A percentile compares a stretch with the other conserved stretches of the same genome.
Evolutionary conservation across 2,329 filamentous ascomycete species (phyloP).

Genomic region (Claviceps lovelessii): DNA sequence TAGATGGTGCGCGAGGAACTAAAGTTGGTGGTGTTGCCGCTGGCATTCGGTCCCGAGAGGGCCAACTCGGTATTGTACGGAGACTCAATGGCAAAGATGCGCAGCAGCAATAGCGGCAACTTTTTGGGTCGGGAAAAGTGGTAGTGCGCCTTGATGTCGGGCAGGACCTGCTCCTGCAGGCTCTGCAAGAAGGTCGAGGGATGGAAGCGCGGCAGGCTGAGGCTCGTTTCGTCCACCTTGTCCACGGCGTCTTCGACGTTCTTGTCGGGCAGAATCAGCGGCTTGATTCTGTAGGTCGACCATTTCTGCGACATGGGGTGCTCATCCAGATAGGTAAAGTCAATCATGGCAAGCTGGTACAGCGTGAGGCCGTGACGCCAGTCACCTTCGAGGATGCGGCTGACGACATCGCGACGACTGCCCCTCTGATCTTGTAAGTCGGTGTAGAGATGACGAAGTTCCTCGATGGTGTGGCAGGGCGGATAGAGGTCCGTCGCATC

Average conservation of each 20-base stretch:
- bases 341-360: constrained; percentile 56
- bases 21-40: constrained; percentile 28
- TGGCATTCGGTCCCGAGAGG: constrained; percentile 19
- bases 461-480: constrained; percentile 47
- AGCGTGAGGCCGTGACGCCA: constrained; percentile 51
- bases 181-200: constrained; percentile 66
- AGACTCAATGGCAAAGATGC: constrained; percentile 66
- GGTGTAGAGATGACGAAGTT: constrained; percentile 51
- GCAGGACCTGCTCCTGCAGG: constrained; percentile 59
- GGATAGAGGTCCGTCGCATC: constrained; percentile 55
- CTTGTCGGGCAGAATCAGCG: constrained; percentile 27
- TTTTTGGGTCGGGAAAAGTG: constrained; percentile 58
- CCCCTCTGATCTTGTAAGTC: constrained; percentile 45
- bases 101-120: constrained; percentile 58
- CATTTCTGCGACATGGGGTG: constrained; percentile 50
- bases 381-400: constrained; percentile 52
- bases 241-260: constrained; percentile 25
- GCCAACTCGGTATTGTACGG: constrained; percentile 56
- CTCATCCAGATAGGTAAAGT: constrained; percentile 51
- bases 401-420: constrained; percentile 48
- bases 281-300: constrained; percentile 46
- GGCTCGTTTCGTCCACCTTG: constrained; percentile 29
- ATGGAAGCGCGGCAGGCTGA: constrained; percentile 57
- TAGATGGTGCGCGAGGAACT: constrained; percentile 61
- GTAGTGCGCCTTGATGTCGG: constrained; percentile 73